Evolutionary conservation across 1,139 yeast genomes (phyloP), one percentile per base, ranked within the genome.

Genomic region (Yamadazyma atlantica): DNA sequence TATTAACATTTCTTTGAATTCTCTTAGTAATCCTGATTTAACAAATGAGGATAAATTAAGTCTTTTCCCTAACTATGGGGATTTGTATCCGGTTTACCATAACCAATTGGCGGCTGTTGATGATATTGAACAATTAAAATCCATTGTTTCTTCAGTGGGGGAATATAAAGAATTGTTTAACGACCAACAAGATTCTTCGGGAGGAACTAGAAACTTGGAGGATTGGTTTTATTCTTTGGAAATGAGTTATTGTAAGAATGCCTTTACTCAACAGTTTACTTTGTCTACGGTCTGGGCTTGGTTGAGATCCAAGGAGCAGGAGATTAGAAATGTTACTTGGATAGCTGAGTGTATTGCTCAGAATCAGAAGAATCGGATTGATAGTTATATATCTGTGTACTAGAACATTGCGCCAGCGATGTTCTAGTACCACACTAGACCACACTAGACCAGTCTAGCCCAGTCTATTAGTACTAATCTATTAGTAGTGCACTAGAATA

Each of bases 321-420:
- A 94, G 64, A 80, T 94, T 43, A 78, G 98, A 63, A 94, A 94
- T 61, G 82, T 94, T 48, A 87, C 97, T 16, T 94, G 98, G 98
- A 90, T 94, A 45, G 96, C 97, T 34, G 99, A 94, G 68, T 94
- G 99, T 69, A 85, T 85, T 64, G 90, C 92, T 33, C 94, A 85
- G 58, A 83, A 82, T 56, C 95, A 85, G 69, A 83, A 84, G 64
- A 86, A 82, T 55, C 79, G 89, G 64, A 82, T 85, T 43, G 83
- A 82, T 51, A 83, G 82, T 58, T 85, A 85, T 58, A 85, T 85
- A 41, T 70, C 89, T 35, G 92, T 84, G 32, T 84, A 78, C 51
- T 49, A 43, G 35, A n/a, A n/a, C n/a, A n/a, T n/a, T n/a, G n/a
- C n/a, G n/a, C n/a, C n/a, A n/a, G n/a, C n/a, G n/a, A n/a, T n/a